Evolutionary conservation across 768 basidiomycete species (phyloP).

Genomic region (Pisolithus tinctorius): DNA sequence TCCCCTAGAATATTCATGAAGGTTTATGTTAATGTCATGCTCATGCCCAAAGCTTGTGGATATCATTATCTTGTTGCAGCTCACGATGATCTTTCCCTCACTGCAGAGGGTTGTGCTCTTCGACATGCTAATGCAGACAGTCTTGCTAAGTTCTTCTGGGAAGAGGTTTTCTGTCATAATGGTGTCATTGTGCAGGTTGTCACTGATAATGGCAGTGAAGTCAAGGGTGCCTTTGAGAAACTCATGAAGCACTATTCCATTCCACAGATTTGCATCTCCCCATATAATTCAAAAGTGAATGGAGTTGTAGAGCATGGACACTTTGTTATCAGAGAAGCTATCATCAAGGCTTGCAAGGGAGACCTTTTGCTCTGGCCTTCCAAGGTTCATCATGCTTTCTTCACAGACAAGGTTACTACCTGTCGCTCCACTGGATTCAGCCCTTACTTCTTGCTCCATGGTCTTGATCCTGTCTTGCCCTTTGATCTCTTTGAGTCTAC

Average conservation of each 20-base stretch:
- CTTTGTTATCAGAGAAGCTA: conserved; percentile 23
- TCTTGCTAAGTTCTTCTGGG: conserved; percentile 12
- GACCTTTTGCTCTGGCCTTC: conserved; percentile 17
- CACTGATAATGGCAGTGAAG: background rate
- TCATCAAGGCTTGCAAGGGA: conserved; percentile 21
- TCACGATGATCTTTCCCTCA: background rate
- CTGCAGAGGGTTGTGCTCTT: conserved; percentile 23
- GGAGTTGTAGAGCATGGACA: conserved; percentile 33
- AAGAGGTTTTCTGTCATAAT: conserved; percentile 13
- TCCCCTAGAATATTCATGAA: conserved; percentile 10
- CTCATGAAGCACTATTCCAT: background rate
- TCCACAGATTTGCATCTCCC: conserved; percentile 11
- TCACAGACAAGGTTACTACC: conserved; percentile 18
- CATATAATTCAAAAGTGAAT: conserved; percentile 31
- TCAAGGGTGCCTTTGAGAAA: background rate
- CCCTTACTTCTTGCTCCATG: conserved; percentile 21
- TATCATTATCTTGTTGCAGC: conserved; percentile 15
- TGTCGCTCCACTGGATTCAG: conserved; percentile 16
- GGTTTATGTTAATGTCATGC: background rate
- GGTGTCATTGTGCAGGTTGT: background rate
- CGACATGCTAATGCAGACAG: conserved; percentile 1
- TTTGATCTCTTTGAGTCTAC: conserved; percentile 28
- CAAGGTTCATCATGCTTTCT: conserved; percentile 15
- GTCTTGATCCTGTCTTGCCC: conserved; percentile 12
- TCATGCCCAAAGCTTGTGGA: background rate